Evolutionary conservation across 2,329 filamentous ascomycete genomes (phyloP), one percentile per base, ranked within the genome.

Genomic region (Arthrobotrys entomopaga): DNA sequence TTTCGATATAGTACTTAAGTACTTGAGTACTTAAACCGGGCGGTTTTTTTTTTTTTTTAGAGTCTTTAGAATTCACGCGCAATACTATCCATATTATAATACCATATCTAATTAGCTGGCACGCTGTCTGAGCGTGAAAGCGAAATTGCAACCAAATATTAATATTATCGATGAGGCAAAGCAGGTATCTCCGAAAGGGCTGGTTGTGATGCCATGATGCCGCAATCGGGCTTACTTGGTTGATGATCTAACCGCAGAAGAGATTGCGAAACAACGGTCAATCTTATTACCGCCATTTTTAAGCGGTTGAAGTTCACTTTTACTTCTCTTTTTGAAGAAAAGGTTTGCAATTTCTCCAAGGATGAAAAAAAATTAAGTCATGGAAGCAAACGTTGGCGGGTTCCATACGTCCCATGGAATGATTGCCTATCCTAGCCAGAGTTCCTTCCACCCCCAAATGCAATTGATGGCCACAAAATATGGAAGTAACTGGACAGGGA

Each of bases 141-240:
- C 26, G 19, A 58, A 59, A 63, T 70, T 70, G 46, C 61, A 61
- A 29, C 50, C 49, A 71, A 59, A 53, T 71, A 59, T 50, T 42
- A 59, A 71, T 71, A 52, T 71, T 71, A 58, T 71, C 66, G 29
- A 34, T 34, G 5, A n/a, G 29, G 29, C 29, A 34, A 34, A 34
- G 10, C 6, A 34, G 29, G 29, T 34, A 34, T 29, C 26, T 29
- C 26, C 3, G 7, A 7, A 29, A 29, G 7, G 26, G 26, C 26
- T 29, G 26, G 3, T 29, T 38, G 65, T 74, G 70, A 74, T 74
- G 70, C 63, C 63, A 74, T 61, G 38, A 53, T 74, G 63, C 58
- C 70, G 70, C 52, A 74, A 74, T 64, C 43, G 52, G 52, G 60
- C 40, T 34, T 61, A 46, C 40, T 38, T 50, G n/a, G 16, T n/a